Percentiles rank a stretch among this genome's conserved stretches.
Conservation (phyloP, 2,329 filamentous ascomycete genomes). For the Alternaria arborescens region DNA sequence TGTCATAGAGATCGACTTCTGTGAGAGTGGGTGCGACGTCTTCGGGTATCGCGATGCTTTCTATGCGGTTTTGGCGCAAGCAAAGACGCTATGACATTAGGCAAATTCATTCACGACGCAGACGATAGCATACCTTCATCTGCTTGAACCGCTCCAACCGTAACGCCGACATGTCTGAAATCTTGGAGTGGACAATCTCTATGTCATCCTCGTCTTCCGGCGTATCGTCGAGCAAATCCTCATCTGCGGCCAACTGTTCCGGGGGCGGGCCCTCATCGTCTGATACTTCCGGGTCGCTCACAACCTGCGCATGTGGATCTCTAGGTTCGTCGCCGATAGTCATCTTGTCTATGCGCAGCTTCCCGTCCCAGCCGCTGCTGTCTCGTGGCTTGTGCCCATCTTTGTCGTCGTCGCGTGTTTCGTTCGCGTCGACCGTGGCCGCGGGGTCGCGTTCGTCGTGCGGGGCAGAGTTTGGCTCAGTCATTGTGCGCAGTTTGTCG, state of each 20-base stretch:
- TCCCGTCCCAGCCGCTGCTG: constrained; percentile 79
- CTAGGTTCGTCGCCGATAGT: constrained; percentile 49
- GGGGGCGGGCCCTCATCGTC: constrained; percentile 63
- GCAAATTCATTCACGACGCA: background rate
- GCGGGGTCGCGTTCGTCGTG: constrained; percentile 40
- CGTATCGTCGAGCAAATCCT: constrained; percentile 68
- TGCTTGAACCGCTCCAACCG: constrained; percentile 84
- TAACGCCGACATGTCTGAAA: constrained; percentile 79
- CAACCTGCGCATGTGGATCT: constrained; percentile 66
- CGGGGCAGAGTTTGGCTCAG: constrained; percentile 38
- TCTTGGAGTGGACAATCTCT: constrained; percentile 85
- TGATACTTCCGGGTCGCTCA: constrained; percentile 87
- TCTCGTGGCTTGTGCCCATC: constrained; percentile 46
- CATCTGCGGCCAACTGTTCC: constrained; percentile 44
- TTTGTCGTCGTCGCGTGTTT: constrained; percentile 29
- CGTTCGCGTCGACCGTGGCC: constrained; percentile 23
- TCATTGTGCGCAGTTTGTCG: constrained; percentile 26
- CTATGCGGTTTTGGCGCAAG: constrained; percentile 90
- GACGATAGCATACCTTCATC: constrained; percentile 61
- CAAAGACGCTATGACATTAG: constrained; percentile 69
- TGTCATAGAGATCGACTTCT: constrained; percentile 96
- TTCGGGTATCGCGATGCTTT: constrained; percentile 77
- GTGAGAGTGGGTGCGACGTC: constrained; percentile 71
- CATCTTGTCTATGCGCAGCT: constrained; percentile 76
- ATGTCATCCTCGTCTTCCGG: constrained; percentile 68